Evolutionary conservation across 169 alveolate genomes (phyloP).

Genomic region (Plasmodium cynomolgi): DNA sequence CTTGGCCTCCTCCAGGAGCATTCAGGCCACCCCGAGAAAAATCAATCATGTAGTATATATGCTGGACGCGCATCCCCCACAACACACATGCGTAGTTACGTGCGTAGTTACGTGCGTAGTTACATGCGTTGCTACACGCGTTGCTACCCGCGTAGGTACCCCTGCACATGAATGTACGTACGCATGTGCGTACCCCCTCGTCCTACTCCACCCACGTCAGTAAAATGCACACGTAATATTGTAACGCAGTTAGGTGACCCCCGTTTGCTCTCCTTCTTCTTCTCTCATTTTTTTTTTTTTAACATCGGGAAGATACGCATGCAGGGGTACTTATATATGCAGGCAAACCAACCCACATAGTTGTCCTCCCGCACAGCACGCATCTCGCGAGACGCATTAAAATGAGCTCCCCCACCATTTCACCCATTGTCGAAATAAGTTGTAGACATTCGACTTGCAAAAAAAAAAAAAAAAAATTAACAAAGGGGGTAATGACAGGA

Average conservation of each 20-base stretch:
- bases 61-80: no score
- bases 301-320: neutral
- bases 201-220: neutral
- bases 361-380: no score
- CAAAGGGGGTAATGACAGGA: neutral
- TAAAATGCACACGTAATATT: neutral
- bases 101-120: no score
- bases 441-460: neutral
- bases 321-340: neutral
- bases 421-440: neutral
- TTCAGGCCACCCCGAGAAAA: no score
- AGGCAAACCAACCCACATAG: no score
- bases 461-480: no score
- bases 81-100: no score
- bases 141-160: neutral
- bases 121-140: neutral
- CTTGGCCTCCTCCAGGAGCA: no score
- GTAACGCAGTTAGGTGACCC: neutral
- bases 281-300: neutral
- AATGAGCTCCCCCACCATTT: no score
- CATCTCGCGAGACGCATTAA: no score
- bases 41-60: no score
- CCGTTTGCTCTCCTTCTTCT: neutral
- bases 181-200: no score
- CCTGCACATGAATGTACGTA: neutral